Percentiles rank a stretch among this genome's conserved stretches.
Evolutionary conservation across 305 asterid genomes (phyloP).

Genomic region (Solanum aculeatissimum): DNA sequence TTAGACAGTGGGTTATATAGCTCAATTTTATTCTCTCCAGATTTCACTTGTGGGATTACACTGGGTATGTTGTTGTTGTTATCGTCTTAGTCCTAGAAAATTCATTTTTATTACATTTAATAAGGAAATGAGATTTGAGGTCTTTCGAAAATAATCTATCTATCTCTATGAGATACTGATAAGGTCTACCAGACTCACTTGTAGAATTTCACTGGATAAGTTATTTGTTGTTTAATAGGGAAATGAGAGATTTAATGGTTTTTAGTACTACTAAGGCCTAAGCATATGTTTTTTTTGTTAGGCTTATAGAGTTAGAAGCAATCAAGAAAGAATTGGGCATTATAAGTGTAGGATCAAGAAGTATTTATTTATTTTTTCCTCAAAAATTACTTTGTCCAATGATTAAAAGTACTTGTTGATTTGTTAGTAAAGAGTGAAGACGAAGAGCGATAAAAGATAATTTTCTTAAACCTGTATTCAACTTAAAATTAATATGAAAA

Average conservation of each 20-base stretch:
- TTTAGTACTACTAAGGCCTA: neutral
- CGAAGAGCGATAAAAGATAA: neutral
- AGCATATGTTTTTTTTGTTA: neutral
- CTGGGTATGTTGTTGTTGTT: neutral
- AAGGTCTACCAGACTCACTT: too few species aligned
- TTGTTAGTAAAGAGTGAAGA: neutral
- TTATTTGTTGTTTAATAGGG: neutral
- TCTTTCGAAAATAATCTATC: too few species aligned
- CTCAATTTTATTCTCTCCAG: neutral
- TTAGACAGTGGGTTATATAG: neutral
- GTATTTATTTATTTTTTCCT: neutral
- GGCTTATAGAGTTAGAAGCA: neutral
- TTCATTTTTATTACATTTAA: neutral
- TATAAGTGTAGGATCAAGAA: neutral
- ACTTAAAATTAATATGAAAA: neutral
- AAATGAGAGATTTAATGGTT: neutral
- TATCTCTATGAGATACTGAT: too few species aligned
- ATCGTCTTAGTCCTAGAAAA: neutral
- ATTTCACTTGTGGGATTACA: too few species aligned
- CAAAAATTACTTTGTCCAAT: neutral
- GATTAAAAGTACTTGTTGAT: too few species aligned
- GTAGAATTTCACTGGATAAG: too few species aligned
- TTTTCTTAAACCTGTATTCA: neutral
- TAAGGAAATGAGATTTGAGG: too few species aligned
- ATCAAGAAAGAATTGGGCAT: neutral